Evolutionary conservation across 140 eudicot genomes (phyloP), one percentile per base, ranked within the genome.

Genomic region (Stevia rebaudiana): DNA sequence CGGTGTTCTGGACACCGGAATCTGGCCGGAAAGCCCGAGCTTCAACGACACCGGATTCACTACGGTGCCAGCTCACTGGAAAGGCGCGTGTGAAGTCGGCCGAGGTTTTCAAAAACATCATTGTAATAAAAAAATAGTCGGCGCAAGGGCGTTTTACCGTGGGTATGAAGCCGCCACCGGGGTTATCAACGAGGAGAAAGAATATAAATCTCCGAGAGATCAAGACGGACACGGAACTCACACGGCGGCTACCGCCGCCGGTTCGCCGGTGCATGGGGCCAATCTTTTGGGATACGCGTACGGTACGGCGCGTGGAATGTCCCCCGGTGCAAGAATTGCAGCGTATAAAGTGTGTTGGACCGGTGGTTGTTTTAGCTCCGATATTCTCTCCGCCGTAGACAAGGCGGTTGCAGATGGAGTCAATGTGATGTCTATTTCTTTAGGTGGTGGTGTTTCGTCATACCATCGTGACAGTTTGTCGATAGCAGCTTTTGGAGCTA

Each of bases 161-260:
- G 98, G 98, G 8, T 91, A 91, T 19, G 98, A 91, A 65, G 96
- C 98, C 1, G 86, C 89, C 33, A 74, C 95, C 0, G 98, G 98
- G 9, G 84, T 51, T 16, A 91, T 91, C 19, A 80, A 84, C 22
- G 98, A 87, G 57, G 65, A 57, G 44, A 81, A 72, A 17, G 98
- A 91, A 85, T 84, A 75, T 42, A 87, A 79, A 52, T 91, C 98
- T 28, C 83, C 98, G 1, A 66, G 98, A 41, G 98, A 91, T 72
- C 94, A 87, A 74, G 98, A 91, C 33, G 98, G 98, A 2, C 98
- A 91, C 53, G 96, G 98, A 9, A 91, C 95, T 0, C 98, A 91
- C 66, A 91, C 98, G 5, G 98, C 98, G 4, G 95, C 94, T 8
- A 91, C 98, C 0, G 94, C 85, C 0, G 95, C 94, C 0, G 98